These are phyloP conservation scores for Crithidia sp. DNA, from an alignment of 208 protist species.

Conservation along the genomic window DNA sequence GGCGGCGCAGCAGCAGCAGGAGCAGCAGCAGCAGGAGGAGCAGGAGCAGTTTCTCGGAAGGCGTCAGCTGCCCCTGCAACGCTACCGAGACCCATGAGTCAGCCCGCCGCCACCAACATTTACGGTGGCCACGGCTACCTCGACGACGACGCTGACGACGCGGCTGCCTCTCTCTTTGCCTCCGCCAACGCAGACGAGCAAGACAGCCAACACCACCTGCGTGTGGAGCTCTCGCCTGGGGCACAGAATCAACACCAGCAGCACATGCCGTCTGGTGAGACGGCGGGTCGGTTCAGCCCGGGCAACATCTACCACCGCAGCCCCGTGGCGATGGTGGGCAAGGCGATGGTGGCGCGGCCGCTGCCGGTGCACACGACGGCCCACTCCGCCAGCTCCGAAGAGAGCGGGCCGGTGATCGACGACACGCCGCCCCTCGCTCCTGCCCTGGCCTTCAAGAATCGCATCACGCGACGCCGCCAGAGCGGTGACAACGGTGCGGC, in stretches of 20 bases:
- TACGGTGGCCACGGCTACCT: constrained; percentile 13
- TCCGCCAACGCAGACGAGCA: constrained; percentile 1
- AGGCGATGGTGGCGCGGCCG: background rate
- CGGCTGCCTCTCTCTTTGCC: background rate
- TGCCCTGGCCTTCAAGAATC: constrained; percentile 15
- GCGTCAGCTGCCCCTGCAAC: background rate
- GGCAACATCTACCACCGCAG: constrained; percentile 18
- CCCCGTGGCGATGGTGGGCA: background rate
- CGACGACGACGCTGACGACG: constrained; percentile 27
- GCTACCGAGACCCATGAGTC: constrained; percentile 9
- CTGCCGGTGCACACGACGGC: background rate
- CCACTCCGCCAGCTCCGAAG: constrained; percentile 32
- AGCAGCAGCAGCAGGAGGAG: background rate
- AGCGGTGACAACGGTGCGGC: background rate
- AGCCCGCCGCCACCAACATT: background rate
- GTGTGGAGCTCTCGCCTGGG: background rate
- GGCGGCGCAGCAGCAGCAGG: too few species aligned
- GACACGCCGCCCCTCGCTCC: constrained; percentile 34
- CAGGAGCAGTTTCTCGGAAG: background rate
- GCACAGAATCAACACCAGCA: background rate
- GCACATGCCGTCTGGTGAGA: background rate
- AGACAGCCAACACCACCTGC: background rate
- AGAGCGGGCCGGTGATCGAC: constrained; percentile 31
- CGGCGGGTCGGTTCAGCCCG: constrained; percentile 16
- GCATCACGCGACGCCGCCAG: constrained; percentile 18